Conservation (phyloP, 2,329 filamentous ascomycete genomes). For the Neocucurbitaria cava region DNA sequence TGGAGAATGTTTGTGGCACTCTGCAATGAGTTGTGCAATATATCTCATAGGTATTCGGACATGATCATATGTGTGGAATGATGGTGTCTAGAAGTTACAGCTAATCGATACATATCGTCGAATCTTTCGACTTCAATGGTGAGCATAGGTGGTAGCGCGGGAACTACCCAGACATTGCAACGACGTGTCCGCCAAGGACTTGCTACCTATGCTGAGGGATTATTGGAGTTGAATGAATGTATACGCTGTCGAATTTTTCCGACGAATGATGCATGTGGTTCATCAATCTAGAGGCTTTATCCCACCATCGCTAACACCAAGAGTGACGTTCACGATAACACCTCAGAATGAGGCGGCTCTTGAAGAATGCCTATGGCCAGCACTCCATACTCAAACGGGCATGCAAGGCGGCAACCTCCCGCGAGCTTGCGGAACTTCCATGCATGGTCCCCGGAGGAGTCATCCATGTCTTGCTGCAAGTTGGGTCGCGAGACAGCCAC, state of each 20-base stretch:
- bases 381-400: conserved; percentile 2
- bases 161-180: too few relatives aligned
- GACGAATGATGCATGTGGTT: background rate
- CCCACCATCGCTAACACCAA: background rate
- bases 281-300: background rate
- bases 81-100: too few relatives aligned
- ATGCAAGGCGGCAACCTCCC: conserved; percentile 12
- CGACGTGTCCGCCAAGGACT: too few relatives aligned
- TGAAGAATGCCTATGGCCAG: conserved; percentile 6
- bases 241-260: background rate
- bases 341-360: background rate
- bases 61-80: too few relatives aligned
- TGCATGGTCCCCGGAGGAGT: conserved; percentile 12
- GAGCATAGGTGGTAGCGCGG: too few relatives aligned
- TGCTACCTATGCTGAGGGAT: conserved; percentile 2
- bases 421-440: conserved; percentile 4
- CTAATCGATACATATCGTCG: too few relatives aligned
- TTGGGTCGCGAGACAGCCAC: background rate
- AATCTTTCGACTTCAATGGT: too few relatives aligned
- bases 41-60: too few relatives aligned
- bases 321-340: background rate
- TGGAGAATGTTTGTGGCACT: background rate
- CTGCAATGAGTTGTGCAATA: too few relatives aligned
- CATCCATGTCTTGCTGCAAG: conserved; percentile 5
- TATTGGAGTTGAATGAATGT: background rate